Evolutionary conservation across 2,329 filamentous ascomycete species (phyloP), one percentile per base, ranked within the genome.

Genomic region (Xylariaceae sp.): DNA sequence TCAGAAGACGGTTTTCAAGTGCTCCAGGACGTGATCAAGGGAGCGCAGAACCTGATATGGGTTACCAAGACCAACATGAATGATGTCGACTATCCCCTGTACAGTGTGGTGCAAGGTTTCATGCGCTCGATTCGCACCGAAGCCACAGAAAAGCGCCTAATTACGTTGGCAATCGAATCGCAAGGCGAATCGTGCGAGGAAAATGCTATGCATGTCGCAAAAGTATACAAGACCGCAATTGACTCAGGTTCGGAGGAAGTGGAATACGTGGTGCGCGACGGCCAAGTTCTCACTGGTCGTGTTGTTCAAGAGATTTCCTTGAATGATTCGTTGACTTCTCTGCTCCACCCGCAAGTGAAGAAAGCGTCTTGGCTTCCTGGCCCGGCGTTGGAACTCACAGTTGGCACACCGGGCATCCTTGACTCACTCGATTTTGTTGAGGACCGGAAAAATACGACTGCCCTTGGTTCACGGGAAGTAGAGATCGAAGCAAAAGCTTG

Each of bases 41-140:
- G 18, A 8, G 28, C 39, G 8, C 41, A 46, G 9, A 54, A 53
- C 7, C 30, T 62, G 7, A 19, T 62, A 3, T 62, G 60, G 61
- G 49, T 62, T 2, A 52, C 51, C 1, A 37, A 37, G 12, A 38
- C 47, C 6, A 46, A 38, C 33, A 18, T 38, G 2, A 26, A 50
- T 11, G 36, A 57, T 16, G 13, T 13, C 13, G 30, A 32, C 13
- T 32, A 48, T 19, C 44, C 57, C 4, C 31, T 48, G 4, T 51
- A 51, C 6, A 47, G 49, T 13, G 28, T 52, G 13, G 42, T 47
- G 7, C 37, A 50, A 11, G 61, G 60, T 2, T 57, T 62, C 37
- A 38, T 62, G 4, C 45, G 60, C 11, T 47, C 49, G 1, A 41
- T 60, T 4, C 49, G 58, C 4, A 45, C 43, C n/a, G 58, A 63